Evolutionary conservation across 495 filamentous ascomycete genomes (phyloP), one percentile per base, ranked within the genome.

Genomic region (Penicillium cataractarum): DNA sequence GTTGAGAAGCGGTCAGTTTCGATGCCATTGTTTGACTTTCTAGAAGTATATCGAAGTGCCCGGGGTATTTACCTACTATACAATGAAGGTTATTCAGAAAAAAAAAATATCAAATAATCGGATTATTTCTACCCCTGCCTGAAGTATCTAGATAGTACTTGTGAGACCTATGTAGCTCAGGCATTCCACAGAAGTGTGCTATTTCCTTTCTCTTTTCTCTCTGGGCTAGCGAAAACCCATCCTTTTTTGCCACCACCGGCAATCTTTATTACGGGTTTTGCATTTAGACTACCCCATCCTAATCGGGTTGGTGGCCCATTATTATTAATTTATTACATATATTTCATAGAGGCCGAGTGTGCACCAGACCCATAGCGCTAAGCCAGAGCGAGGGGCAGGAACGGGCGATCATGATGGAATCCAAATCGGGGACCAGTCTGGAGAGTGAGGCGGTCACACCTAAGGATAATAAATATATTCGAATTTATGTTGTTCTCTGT

Each of bases 1-100:
- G 59, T 61, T 65, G 65, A 32, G 68, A 60, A 63, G 68, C 68
- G 68, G 65, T 64, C 68, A 61, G 55, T 27, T 26, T 9, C 44
- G n/a, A 24, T 15, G 24, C 37, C 9, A 32, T 52, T 27, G 49
- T 31, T 52, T 52, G 51, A 29, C n/a, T 35, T 54, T 32, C 27
- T 32, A 54, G 31, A 35, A 54, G 31, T 54, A 54, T 54, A n/a
- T 50, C 13, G 46, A 26, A 29, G 17, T 7, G 46, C 21, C 2
- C 46, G 24, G 24, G 26, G 24, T 24, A 17, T 26, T 50, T 21
- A 39, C 15, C 13, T 26, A 6, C 46, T 50, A 27, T 26, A 6
- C 46, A 29, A 27, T 50, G 22, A 17, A 27, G 13, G 22, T n/a
- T 29, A 21, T 21, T 50, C 24, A 8, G 5, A 13, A 53, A 35